Percentiles rank a stretch among this genome's conserved stretches.
Evolutionary conservation across 2,329 filamentous ascomycete genomes (phyloP).

Genomic region (Macrophomina tecta): DNA sequence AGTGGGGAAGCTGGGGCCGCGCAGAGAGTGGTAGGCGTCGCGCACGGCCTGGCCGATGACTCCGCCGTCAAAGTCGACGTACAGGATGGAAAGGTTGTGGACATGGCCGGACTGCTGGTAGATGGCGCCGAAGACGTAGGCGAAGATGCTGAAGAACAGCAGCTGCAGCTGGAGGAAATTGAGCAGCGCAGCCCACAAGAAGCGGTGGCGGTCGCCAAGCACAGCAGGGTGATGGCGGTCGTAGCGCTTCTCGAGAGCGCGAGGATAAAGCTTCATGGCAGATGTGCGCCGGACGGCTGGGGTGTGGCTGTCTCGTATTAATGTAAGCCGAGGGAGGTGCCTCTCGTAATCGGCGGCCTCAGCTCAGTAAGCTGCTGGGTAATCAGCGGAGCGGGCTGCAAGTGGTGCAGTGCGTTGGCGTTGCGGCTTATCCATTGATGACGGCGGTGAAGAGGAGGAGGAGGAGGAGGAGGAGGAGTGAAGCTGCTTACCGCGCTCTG

Average conservation of each 20-base stretch:
- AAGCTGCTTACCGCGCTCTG: too few species aligned
- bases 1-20: constrained; percentile 35
- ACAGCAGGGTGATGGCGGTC: neutral
- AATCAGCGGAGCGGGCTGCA: too few species aligned
- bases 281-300: too few species aligned
- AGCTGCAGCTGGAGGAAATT: constrained; percentile 25
- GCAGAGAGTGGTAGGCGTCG: constrained; percentile 34
- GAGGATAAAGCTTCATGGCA: neutral
- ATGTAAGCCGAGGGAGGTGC: too few species aligned
- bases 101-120: constrained; percentile 31
- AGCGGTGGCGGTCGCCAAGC: neutral
- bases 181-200: neutral
- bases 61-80: constrained; percentile 40
- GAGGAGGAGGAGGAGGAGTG: too few species aligned
- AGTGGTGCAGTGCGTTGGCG: too few species aligned
- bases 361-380: too few species aligned
- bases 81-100: constrained; percentile 37
- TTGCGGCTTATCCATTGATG: too few species aligned
- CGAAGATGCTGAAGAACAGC: constrained; percentile 35
- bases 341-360: too few species aligned
- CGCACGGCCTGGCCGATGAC: constrained; percentile 34
- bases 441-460: too few species aligned
- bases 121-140: constrained; percentile 37
- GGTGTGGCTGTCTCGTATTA: too few species aligned
- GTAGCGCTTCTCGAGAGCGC: neutral